A percentile compares a stretch with the other conserved stretches of the same genome.
Evolutionary conservation across 345 rosid species (phyloP).

Genomic region (Rhizophora mangle): DNA sequence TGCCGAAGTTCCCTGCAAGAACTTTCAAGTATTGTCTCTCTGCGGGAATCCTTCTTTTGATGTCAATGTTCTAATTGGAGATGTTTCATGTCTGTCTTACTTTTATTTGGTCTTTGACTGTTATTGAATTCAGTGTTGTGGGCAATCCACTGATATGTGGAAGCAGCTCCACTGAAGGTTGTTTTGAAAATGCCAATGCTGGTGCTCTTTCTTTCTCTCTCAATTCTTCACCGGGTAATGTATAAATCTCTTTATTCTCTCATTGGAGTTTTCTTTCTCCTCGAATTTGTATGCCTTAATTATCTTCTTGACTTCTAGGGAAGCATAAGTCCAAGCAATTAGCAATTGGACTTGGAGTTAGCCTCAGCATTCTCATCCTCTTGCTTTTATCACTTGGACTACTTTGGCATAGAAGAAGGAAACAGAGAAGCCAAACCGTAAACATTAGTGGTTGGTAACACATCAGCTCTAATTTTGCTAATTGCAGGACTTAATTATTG

Average conservation of each 20-base stretch:
- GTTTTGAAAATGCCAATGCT: conserved; percentile 54
- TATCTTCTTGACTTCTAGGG: conserved; percentile 23
- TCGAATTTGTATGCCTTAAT: neutral
- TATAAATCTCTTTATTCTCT: neutral
- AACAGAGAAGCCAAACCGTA: conserved; percentile 37
- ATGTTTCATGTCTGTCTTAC: neutral
- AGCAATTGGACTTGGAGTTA: conserved; percentile 66
- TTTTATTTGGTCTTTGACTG: conserved; percentile 2
- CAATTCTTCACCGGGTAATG: conserved; percentile 50
- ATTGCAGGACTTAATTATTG: neutral
- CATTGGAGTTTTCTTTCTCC: neutral
- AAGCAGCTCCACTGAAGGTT: conserved; percentile 46
- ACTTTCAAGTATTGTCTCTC: conserved; percentile 61
- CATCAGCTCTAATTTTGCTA: neutral
- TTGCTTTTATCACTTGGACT: conserved; percentile 45
- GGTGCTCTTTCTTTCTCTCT: conserved; percentile 49
- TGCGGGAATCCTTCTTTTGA: neutral
- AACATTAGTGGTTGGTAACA: conserved; percentile 49
- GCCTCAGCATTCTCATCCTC: conserved; percentile 51
- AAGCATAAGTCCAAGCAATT: conserved; percentile 57
- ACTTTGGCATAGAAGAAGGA: conserved; percentile 54
- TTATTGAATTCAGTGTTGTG: conserved; percentile 51
- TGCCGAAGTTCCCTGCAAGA: conserved; percentile 67
- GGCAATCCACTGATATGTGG: conserved; percentile 83
- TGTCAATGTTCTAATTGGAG: neutral